Evolutionary conservation across 805 yeast species (phyloP).

Genomic region (Barnettozyma pratensis): DNA sequence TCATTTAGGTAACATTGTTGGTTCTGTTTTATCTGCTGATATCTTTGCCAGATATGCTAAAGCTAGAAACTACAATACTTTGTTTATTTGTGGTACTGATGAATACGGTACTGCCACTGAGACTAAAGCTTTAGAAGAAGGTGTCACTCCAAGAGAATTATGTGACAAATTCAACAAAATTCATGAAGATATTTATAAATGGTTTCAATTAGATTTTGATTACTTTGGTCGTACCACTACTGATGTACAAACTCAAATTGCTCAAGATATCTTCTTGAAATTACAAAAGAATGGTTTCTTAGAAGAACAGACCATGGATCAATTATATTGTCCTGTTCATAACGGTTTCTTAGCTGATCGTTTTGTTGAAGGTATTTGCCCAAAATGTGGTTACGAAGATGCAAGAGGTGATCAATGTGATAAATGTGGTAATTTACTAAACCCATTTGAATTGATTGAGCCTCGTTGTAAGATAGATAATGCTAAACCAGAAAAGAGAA

Average conservation of each 20-base stretch:
- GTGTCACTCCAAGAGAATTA: constrained; percentile 78
- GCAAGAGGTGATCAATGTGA: constrained; percentile 99
- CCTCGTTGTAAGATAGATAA: constrained; percentile 95
- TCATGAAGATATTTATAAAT: constrained; percentile 87
- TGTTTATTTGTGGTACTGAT: constrained; percentile 94
- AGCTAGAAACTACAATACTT: constrained; percentile 79
- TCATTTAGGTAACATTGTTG: constrained; percentile 94
- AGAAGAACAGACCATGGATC: constrained; percentile 85
- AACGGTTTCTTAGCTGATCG: constrained; percentile 92
- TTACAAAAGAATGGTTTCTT: constrained; percentile 71
- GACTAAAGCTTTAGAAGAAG: constrained; percentile 94
- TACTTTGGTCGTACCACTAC: constrained; percentile 97
- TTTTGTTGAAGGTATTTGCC: constrained; percentile 96
- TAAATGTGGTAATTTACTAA: constrained; percentile 82
- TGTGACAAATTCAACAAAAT: constrained; percentile 87
- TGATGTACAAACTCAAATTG: constrained; percentile 83
- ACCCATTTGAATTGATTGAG: constrained; percentile 88
- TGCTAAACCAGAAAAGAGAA: constrained; percentile 71
- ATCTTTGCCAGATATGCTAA: constrained; percentile 87
- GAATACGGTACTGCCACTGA: constrained; percentile 99
- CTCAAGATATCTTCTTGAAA: constrained; percentile 85
- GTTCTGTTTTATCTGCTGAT: constrained; percentile 93
- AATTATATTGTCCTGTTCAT: constrained; percentile 87
- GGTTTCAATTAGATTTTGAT: constrained; percentile 96
- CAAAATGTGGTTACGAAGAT: constrained; percentile 89